Percentiles rank a stretch among this genome's conserved stretches.
Conservation (phyloP, 176 grass and related monocot species). For the Luzula sylvatica region DNA sequence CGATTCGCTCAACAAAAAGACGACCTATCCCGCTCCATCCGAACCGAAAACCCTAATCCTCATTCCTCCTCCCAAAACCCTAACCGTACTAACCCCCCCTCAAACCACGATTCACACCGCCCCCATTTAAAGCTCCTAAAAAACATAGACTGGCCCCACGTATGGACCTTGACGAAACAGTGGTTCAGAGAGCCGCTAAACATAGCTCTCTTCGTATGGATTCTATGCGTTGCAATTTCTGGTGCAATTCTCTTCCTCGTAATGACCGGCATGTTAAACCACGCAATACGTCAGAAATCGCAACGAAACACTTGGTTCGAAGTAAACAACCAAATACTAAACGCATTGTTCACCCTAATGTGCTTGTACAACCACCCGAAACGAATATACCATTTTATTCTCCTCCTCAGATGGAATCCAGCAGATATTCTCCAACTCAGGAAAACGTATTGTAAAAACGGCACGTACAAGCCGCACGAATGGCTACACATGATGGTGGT, state of each 20-base stretch:
- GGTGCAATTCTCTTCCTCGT: conserved; percentile 60
- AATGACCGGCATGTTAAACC: conserved; percentile 51
- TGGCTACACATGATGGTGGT: conserved; percentile 56
- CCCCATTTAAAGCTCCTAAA: conserved; percentile 41
- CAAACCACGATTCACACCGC: conserved; percentile 20
- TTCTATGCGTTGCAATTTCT: conserved; percentile 49
- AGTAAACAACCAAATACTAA: conserved; percentile 84
- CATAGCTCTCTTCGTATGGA: conserved; percentile 64
- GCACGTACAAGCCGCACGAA: conserved; percentile 28
- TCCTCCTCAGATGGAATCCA: conserved; percentile 39
- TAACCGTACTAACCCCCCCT: conserved; percentile 45
- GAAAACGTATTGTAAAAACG: conserved; percentile 76
- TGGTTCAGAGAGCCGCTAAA: conserved; percentile 73
- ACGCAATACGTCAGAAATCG: conserved; percentile 41
- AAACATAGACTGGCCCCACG: conserved; percentile 41
- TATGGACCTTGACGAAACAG: conserved; percentile 37
- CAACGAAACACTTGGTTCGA: conserved; percentile 70
- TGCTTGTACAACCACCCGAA: conserved; percentile 76
- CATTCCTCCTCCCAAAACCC: conserved; percentile 31
- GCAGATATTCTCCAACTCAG: conserved; percentile 32
- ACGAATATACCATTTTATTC: conserved; percentile 48
- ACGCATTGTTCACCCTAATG: conserved; percentile 85
- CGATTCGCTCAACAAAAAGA: conserved; percentile 61
- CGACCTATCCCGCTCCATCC: conserved; percentile 69
- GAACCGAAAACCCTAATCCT: conserved; percentile 33